Conservation (phyloP, 768 basidiomycete genomes). For the Auricularia cornea region DNA sequence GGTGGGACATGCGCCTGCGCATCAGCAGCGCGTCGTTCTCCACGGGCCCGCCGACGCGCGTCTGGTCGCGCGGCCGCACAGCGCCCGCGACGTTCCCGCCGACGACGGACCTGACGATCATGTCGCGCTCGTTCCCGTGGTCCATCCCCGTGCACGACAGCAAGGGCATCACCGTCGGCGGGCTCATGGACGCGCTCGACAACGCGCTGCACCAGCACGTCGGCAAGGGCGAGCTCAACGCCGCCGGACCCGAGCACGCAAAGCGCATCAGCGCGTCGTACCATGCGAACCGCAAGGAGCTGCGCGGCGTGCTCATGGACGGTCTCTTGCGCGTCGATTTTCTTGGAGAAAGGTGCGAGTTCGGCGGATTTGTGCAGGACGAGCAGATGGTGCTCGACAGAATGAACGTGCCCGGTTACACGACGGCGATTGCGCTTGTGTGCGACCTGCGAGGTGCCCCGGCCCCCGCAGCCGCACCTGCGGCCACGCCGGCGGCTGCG, state of each 20-base stretch:
- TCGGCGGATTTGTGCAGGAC: neutral
- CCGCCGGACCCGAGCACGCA: neutral
- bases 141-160: constrained; percentile 39
- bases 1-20: constrained; percentile 69
- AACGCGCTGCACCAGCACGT: constrained; percentile 37
- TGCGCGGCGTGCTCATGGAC: neutral
- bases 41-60: constrained; percentile 47
- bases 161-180: constrained; percentile 59
- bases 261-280: neutral
- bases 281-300: neutral
- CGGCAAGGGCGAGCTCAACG: neutral
- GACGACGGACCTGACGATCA: constrained; percentile 39
- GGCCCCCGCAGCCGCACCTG: neutral
- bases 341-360: neutral
- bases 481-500: too few species aligned
- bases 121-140: constrained; percentile 51
- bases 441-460: neutral
- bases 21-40: constrained; percentile 55
- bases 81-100: constrained; percentile 63
- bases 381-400: neutral
- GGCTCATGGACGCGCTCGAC: constrained; percentile 50
- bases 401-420: neutral
- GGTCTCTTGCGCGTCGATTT: neutral
- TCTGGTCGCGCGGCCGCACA: constrained; percentile 59
- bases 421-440: neutral